phyloP scores from a whole-genome alignment of 1,139 yeast genomes.

The Insectozyma bohioensis region DNA sequence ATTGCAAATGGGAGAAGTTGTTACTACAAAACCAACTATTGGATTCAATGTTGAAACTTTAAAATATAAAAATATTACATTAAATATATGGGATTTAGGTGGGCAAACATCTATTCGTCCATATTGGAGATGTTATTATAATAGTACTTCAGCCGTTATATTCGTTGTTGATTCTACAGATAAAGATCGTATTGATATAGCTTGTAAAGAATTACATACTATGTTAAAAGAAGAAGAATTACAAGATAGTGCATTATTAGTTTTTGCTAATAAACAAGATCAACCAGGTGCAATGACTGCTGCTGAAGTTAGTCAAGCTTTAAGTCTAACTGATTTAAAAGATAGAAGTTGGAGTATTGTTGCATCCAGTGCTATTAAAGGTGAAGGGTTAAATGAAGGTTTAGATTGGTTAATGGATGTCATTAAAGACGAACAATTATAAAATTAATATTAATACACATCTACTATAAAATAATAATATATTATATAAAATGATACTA shows the following conservation, averaged over 20 bases:
- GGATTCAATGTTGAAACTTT: conserved; percentile 97
- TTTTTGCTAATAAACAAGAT: conserved; percentile 96
- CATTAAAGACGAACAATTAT: conserved; percentile 85
- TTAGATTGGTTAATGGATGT: conserved; percentile 97
- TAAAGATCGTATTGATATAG: conserved; percentile 85
- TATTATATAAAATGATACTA: not conserved
- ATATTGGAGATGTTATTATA: conserved; percentile 97
- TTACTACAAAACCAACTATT: conserved; percentile 91
- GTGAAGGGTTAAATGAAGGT: conserved; percentile 95
- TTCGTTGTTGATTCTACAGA: conserved; percentile 98
- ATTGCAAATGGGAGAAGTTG: conserved; percentile 90
- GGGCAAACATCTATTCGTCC: conserved; percentile 98
- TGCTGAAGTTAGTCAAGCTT: conserved; percentile 88
- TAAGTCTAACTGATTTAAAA: conserved; percentile 81
- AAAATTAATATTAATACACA: conserved; percentile 11
- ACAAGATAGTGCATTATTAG: conserved; percentile 83
- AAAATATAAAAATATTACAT: conserved; percentile 83
- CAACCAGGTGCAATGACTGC: conserved; percentile 95
- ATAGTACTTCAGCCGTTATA: conserved; percentile 93
- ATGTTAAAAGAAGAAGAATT: conserved; percentile 95
- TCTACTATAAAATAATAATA: not conserved
- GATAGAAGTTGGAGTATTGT: conserved; percentile 98
- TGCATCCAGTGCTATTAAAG: conserved; percentile 93
- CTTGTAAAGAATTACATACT: conserved; percentile 82
- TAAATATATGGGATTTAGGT: conserved; percentile 90